These are phyloP conservation scores for Acacia pycnantha DNA, from an alignment of 331 rosid genomes.

Conservation along the genomic window DNA sequence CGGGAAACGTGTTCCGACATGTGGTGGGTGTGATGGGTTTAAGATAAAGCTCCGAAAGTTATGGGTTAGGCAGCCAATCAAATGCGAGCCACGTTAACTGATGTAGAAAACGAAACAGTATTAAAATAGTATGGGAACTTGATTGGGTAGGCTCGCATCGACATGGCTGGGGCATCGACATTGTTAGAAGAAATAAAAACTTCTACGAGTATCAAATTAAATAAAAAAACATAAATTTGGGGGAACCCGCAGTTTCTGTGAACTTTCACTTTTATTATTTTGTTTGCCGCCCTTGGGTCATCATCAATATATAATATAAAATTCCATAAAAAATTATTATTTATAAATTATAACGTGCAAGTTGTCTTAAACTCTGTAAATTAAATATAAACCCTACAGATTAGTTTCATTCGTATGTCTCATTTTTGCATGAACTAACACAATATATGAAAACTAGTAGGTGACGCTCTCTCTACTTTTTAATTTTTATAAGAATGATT, in stretches of 20 bases:
- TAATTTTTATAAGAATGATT: background rate
- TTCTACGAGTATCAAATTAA: no score
- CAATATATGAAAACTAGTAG: background rate
- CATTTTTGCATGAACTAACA: conserved; percentile 18
- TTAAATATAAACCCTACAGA: background rate
- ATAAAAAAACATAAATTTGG: background rate
- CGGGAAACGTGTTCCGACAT: background rate
- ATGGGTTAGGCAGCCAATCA: conserved; percentile 25
- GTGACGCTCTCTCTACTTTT: conserved; percentile 22
- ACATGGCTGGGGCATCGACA: background rate
- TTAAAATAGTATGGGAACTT: background rate
- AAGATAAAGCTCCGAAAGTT: conserved; percentile 14
- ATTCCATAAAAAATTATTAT: background rate
- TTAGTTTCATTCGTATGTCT: background rate
- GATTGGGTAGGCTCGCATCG: background rate
- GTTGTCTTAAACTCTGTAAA: background rate
- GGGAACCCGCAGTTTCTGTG: background rate
- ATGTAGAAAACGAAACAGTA: background rate
- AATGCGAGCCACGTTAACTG: conserved; percentile 13
- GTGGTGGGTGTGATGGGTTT: background rate
- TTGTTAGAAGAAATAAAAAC: no score
- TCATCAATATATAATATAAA: background rate
- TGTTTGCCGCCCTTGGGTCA: background rate
- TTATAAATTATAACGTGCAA: background rate
- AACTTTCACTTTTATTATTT: conserved; percentile 6